Base-by-base conservation (phyloP, 1,284 basidiomycete genomes). In the Kwoniella shivajii region DNA sequence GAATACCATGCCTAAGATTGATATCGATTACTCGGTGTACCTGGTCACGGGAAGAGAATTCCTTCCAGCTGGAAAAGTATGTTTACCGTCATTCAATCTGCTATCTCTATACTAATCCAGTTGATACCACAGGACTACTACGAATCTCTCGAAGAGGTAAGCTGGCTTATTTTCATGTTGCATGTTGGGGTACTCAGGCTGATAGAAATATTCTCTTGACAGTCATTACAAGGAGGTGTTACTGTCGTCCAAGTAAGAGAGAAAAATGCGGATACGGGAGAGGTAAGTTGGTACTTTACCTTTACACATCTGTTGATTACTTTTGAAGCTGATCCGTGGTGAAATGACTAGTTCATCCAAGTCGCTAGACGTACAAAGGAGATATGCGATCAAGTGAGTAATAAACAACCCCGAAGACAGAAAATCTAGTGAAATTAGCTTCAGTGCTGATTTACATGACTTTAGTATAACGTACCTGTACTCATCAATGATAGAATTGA, bases 401-500 rank as follows among this genome's bases (percentile, higher is more conserved):
- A 11, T 16, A 13, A 3, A n/a, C n/a, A n/a, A n/a, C n/a, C n/a
- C n/a, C n/a, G n/a, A n/a, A n/a, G n/a, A n/a, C n/a, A n/a, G n/a
- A n/a, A n/a, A n/a, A n/a, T n/a, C n/a, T n/a, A n/a, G n/a, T n/a
- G n/a, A n/a, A n/a, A n/a, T 6, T 11, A n/a, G 6, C 13, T 39
- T 26, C 16, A 18, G 18, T 38, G 29, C 5, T 44, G 31, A 51
- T 24, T 38, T 16, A 31, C 14, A 24, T n/a, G 31, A 9, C n/a
- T 3, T 6, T 64, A 82, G 77, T 90, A 93, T 81, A 82, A 83
- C 47, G 85, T 96, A 20, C 92, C 91, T 0, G 81, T 98, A 27
- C 81, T 98, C 57, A 90, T 98, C 79, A 97, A 98, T 71, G 92
- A 95, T 77, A 86, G 92, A 13, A 81, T 94, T 58, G 92, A 95